Percentiles rank a stretch among this genome's conserved stretches.
Evolutionary conservation across 441 rosid species (phyloP).

Genomic region (Theobroma grandiflorum): DNA sequence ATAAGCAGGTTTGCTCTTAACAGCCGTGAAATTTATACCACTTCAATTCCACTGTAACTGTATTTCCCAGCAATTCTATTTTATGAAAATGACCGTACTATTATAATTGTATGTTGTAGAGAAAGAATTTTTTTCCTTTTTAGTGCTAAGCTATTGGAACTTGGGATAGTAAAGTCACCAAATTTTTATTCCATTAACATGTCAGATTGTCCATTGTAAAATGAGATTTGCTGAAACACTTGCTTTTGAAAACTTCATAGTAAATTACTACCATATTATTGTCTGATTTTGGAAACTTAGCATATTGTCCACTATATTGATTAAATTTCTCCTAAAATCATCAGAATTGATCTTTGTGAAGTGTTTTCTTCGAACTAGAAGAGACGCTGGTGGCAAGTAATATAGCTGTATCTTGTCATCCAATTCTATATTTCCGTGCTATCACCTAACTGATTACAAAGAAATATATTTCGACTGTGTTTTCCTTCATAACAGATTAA

Average conservation of each 20-base stretch:
- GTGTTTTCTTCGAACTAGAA: too few relatives aligned
- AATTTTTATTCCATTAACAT: neutral
- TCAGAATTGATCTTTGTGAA: neutral
- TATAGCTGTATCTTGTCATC: too few relatives aligned
- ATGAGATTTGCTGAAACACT: neutral
- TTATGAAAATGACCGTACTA: neutral
- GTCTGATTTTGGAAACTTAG: neutral
- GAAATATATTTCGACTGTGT: neutral
- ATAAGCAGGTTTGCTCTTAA: conserved; percentile 67
- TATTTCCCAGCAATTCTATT: neutral
- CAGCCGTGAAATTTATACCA: neutral
- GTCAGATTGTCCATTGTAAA: neutral
- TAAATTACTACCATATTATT: neutral
- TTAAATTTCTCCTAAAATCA: neutral
- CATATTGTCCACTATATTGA: neutral
- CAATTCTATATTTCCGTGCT: neutral
- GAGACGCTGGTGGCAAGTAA: neutral
- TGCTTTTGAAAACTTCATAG: neutral
- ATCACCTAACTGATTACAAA: neutral
- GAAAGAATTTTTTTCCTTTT: neutral
- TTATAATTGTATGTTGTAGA: neutral
- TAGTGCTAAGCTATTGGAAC: neutral
- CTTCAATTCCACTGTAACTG: neutral
- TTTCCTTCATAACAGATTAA: neutral
- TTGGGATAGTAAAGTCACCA: neutral